Base-by-base conservation (phyloP, 2,329 filamentous ascomycete species). In the Cladosporium phlei region DNA sequence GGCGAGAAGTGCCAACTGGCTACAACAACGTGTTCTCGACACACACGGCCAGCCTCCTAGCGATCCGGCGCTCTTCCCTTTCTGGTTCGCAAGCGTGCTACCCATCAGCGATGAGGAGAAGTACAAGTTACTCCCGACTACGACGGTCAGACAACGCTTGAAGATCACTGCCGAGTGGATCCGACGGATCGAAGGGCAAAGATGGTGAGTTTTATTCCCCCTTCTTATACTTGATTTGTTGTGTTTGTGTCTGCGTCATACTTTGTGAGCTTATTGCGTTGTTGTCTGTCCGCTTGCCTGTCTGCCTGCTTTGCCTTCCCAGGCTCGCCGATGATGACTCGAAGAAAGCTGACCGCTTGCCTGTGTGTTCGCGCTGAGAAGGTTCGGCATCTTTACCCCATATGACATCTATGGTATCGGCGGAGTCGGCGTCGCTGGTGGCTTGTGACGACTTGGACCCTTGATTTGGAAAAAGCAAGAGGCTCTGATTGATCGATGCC, bases 161-260 rank as follows among this genome's bases (percentile, higher is more conserved):
- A 94, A 95, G 70, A 84, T 95, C 39, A 88, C 86, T 51, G 86
- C 84, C 40, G 70, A 70, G 30, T 95, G 89, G 89, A 84, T 91
- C 51, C 69, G 78, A 48, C 78, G 84, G 59, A 82, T 88, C 67
- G 82, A 89, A 61, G 73, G 74, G 40, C 79, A 77, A 55, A 73
- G 80, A 70, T 87, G 83, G 86, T 90, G 73, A 77, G 85, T 67
- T 11, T 22, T 28, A 27, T 32, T 39, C 25, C 34, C 25, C 33
- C 25, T 28, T 22, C 7, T n/a, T n/a, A n/a, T 3, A 34, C 10
- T 6, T 17, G 19, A 9, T 14, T 29, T 20, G 22, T 4, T 5
- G 37, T 50, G 37, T n/a, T n/a, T n/a, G n/a, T n/a, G n/a, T n/a
- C n/a, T n/a, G n/a, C n/a, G n/a, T n/a, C n/a, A n/a, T n/a, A n/a